A percentile compares a stretch with the other conserved stretches of the same genome.
Evolutionary conservation across 805 yeast species (phyloP).

Genomic region (Lipomyces anomalus): DNA sequence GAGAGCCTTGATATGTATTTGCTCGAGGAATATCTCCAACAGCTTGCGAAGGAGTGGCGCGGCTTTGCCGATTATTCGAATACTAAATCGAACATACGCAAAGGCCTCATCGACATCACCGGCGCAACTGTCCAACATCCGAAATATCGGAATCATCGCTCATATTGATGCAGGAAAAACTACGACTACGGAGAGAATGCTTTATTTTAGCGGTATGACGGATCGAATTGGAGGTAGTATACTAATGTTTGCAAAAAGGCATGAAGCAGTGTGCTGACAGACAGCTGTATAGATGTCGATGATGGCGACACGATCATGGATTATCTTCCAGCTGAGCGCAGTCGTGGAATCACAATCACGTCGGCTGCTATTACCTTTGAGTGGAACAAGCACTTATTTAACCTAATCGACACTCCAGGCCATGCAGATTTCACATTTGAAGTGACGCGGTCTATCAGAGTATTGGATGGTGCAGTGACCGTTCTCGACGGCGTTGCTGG

Average conservation of each 20-base stretch:
- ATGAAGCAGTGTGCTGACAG: not conserved
- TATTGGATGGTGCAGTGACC: slow-evolving; percentile 89
- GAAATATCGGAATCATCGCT: slow-evolving; percentile 96
- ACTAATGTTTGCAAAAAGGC: not conserved
- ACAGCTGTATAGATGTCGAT: slow-evolving; percentile 67
- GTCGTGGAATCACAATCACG: slow-evolving; percentile 92
- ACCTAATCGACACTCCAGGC: slow-evolving; percentile 94
- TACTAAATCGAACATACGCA: too few relatives aligned
- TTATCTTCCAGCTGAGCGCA: slow-evolving; percentile 80
- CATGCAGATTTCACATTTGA: slow-evolving; percentile 97
- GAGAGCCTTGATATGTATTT: too few relatives aligned
- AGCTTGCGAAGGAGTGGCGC: too few relatives aligned
- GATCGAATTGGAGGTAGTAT: slow-evolving; percentile 54
- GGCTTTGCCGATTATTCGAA: too few relatives aligned
- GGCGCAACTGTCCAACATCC: slow-evolving; percentile 43
- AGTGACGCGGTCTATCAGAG: slow-evolving; percentile 82
- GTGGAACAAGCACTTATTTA: slow-evolving; percentile 73
- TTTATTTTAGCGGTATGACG: slow-evolving; percentile 81
- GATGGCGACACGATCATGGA: slow-evolving; percentile 97
- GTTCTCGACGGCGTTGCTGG: slow-evolving; percentile 95
- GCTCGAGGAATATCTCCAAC: too few relatives aligned
- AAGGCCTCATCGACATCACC: too few relatives aligned
- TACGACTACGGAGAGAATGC: slow-evolving; percentile 93
- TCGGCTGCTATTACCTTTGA: slow-evolving; percentile 91
- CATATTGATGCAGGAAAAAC: slow-evolving; percentile 99